A percentile compares a stretch with the other conserved stretches of the same genome.
phyloP scores from a whole-genome alignment of 169 alveolate species.

The Babesia bovis region DNA sequence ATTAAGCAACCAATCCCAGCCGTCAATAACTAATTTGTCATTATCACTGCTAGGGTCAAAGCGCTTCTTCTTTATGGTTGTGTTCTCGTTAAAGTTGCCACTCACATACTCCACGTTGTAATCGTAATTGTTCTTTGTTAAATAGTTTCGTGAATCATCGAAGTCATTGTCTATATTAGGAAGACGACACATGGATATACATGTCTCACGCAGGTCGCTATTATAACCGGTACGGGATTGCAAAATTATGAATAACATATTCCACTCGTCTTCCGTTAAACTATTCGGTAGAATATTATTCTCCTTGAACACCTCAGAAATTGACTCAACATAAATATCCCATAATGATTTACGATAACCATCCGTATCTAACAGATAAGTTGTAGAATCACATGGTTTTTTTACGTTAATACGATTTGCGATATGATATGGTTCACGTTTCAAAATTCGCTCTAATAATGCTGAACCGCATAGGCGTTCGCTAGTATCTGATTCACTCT shows the following conservation, averaged over 20 bases:
- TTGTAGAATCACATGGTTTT: slow-evolving; percentile 10
- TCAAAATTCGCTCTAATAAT: no score
- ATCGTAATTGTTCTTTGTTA: slow-evolving; percentile 22
- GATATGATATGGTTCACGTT: slow-evolving; percentile 9
- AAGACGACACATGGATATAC: slow-evolving; percentile 64
- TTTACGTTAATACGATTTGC: not conserved
- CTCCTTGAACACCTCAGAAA: slow-evolving; percentile 66
- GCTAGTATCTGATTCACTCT: slow-evolving; percentile 43
- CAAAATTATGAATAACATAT: slow-evolving; percentile 37
- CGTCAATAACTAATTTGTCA: slow-evolving; percentile 75
- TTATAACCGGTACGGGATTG: slow-evolving; percentile 66
- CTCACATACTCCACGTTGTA: slow-evolving; percentile 52
- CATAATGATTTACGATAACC: slow-evolving; percentile 69
- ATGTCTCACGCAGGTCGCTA: slow-evolving; percentile 56
- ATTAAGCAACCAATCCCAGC: slow-evolving; percentile 78
- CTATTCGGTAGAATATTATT: slow-evolving; percentile 18
- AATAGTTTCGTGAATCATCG: slow-evolving; percentile 20
- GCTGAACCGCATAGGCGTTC: no score
- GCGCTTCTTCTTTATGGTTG: slow-evolving; percentile 30
- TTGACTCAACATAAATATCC: slow-evolving; percentile 73
- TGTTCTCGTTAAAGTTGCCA: slow-evolving; percentile 40
- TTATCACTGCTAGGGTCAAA: slow-evolving; percentile 59
- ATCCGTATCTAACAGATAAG: slow-evolving; percentile 26
- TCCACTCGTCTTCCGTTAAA: slow-evolving; percentile 25
- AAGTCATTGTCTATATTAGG: slow-evolving; percentile 34